Evolutionary conservation across 352 stramenopile genomes (phyloP), one percentile per base, ranked within the genome.

Genomic region (Pythium phragmitis): DNA sequence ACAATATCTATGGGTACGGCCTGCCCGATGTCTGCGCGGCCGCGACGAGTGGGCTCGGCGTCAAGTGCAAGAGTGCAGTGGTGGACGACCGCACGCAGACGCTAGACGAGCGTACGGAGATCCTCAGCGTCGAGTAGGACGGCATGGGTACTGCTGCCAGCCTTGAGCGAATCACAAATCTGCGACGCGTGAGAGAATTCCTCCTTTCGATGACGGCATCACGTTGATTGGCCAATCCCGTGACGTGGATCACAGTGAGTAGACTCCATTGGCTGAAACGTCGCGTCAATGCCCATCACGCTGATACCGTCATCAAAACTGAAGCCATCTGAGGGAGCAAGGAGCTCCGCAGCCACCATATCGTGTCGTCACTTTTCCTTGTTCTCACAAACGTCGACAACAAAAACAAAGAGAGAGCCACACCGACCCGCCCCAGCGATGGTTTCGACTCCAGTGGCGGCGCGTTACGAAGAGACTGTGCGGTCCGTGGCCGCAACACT

Each of bases 1-100:
- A 90, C 67, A 92, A 90, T 53, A 88, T 92, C 43, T 92, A 92
- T 61, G 80, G 82, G 11, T 88, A 70, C 64, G 82, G 82, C 0
- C 34, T 92, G 23, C 68, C 62, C 21, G 79, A 92, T 53, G 79
- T 88, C 34, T 87, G 76, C 48, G 54, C 52, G 9, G 81, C 79
- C 11, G 77, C 80, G 11, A 70, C 69, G 3, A 54, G 65, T 3
- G 36, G 43, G 26, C 64, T 88, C 11, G 76, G 76, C 0, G 80
- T 83, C 57, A 28, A 33, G n/a, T 85, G 76, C 47, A 56, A 64
- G 17, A 64, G 57, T 17, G n/a, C 36, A 2, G 57, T 9, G 8
- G 21, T 23, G 23, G 33, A 23, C 3, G 46, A 60, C 0, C 30
- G 2, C 1, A 63, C 21, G 0, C 30, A 47, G 16, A 23, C 19